Evolutionary conservation across 1,284 basidiomycete genomes (phyloP), one percentile per base, ranked within the genome.

Genomic region (Trametes pubescens): DNA sequence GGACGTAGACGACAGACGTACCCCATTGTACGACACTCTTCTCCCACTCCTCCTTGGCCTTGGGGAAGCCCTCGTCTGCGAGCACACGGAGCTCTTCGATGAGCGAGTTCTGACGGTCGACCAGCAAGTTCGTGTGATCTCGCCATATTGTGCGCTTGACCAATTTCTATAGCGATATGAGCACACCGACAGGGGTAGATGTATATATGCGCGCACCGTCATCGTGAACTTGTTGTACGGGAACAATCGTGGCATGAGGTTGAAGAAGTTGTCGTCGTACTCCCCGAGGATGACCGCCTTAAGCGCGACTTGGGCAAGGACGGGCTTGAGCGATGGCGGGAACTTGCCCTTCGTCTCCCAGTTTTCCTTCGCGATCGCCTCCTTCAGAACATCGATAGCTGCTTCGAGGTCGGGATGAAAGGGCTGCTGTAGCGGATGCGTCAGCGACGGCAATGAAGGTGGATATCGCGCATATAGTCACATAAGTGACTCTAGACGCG

Each of bases 221-320:
- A 93, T 93, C 0, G 92, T 94, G 76, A 93, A 97, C 71, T 92
- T 91, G 78, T 98, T 98, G 75, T 97, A 97, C 0, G 95, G 95
- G 73, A 98, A 96, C 48, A 97, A 79, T 34, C 81, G 82, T 0
- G 95, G 94, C 87, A 98, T 91, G 43, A 91, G 81, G 72, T 89
- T 90, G 80, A 97, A 97, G 75, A 96, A 97, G 73, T 93, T 89
- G 22, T 96, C 94, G 71, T 95, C 91, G 78, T 96, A 97, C 75
- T 96, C 92, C 75, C 89, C 92, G 40, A 94, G 82, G 57, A 86
- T 82, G 71, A 97, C 88, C 0, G 96, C 96, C 57, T 90, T 83
- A 55, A 93, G 77, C 1, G 95, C 93, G 38, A 94, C 86, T 35
- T 87, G 78, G 35, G 85, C 80, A 7, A 98, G 85, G 4, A 87